phyloP scores from a whole-genome alignment of 2,329 filamentous ascomycete species.

The Scedosporium apiospermum region DNA sequence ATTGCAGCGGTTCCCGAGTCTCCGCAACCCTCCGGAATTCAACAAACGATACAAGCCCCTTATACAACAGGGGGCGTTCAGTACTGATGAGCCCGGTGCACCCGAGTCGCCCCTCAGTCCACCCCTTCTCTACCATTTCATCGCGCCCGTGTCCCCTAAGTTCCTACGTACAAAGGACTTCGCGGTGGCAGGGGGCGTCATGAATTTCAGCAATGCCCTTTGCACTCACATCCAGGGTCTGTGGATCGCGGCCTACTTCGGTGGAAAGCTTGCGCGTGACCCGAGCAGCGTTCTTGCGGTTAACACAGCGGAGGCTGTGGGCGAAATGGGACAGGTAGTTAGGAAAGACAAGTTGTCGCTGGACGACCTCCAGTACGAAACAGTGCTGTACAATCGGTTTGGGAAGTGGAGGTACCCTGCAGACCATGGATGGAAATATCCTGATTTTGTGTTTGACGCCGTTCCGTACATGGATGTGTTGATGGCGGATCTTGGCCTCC shows the following conservation, averaged over 20 bases:
- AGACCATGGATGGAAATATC: conserved; percentile 52
- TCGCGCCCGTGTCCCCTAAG: conserved; percentile 28
- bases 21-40: conserved; percentile 40
- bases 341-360: conserved; percentile 21
- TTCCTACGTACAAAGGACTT: conserved; percentile 26
- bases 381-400: conserved; percentile 57
- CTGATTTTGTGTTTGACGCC: conserved; percentile 68
- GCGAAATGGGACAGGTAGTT: background rate
- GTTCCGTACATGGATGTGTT: conserved; percentile 65
- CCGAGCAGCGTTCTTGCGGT: conserved; percentile 13
- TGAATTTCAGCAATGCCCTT: conserved; percentile 31
- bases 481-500: conserved; percentile 54
- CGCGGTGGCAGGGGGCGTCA: conserved; percentile 34
- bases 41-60: conserved; percentile 36
- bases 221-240: conserved; percentile 41
- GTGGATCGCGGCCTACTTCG: conserved; percentile 58
- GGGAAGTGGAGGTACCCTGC: conserved; percentile 59
- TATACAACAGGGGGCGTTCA: conserved; percentile 23
- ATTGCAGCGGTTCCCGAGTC: conserved; percentile 39
- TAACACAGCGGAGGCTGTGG: conserved; percentile 1
- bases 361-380: conserved; percentile 37
- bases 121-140: conserved; percentile 33
- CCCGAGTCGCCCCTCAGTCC: conserved; percentile 19
- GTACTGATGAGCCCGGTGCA: conserved; percentile 18
- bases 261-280: conserved; percentile 13